Evolutionary conservation across 257 asterid genomes (phyloP).

Genomic region (Ajuga chamaepitys): DNA sequence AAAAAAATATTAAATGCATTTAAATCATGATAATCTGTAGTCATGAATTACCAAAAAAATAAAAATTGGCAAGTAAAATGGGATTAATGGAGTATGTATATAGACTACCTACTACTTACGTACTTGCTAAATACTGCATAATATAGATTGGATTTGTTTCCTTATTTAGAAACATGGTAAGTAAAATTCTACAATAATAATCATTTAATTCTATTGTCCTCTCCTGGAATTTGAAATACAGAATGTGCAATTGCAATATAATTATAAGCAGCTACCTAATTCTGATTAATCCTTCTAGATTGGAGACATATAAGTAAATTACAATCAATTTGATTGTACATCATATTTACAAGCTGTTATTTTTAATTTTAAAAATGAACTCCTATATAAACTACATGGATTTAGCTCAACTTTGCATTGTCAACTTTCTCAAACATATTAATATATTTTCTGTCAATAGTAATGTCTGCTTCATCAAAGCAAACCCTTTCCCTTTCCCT

Average conservation of each 20-base stretch:
- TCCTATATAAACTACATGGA: constrained; percentile 9
- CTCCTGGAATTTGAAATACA: neutral
- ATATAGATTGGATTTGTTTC: neutral
- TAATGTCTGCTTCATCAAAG: neutral
- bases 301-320: neutral
- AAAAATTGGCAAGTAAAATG: too few relatives aligned
- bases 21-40: too few relatives aligned
- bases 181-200: neutral
- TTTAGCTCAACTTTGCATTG: neutral
- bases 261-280: neutral
- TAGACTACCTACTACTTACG: too few relatives aligned
- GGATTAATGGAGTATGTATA: too few relatives aligned
- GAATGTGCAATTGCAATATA: neutral
- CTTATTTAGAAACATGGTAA: neutral
- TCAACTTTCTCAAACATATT: too few relatives aligned
- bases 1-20: too few relatives aligned
- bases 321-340: neutral
- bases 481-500: neutral
- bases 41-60: too few relatives aligned
- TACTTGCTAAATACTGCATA: neutral
- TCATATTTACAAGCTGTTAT: neutral
- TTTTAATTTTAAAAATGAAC: too few relatives aligned
- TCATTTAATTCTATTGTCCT: neutral
- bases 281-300: neutral
- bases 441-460: neutral